phyloP scores from a whole-genome alignment of 768 basidiomycete species.

The Trametes meyenii region DNA sequence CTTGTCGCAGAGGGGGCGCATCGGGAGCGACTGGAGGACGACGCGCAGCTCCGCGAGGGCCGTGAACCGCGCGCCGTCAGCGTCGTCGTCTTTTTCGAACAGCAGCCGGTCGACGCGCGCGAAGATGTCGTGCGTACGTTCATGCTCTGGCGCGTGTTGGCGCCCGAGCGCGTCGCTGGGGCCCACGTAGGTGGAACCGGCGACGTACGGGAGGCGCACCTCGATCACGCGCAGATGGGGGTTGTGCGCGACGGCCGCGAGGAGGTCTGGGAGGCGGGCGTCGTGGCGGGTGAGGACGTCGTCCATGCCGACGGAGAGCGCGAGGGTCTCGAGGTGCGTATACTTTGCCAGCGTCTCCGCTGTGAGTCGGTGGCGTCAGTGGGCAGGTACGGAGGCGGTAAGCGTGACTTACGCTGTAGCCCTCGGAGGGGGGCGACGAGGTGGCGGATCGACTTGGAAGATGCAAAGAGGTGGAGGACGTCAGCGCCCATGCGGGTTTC shows the following conservation, averaged over 20 bases:
- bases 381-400: not conserved
- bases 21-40: not conserved
- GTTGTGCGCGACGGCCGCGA: not conserved
- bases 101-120: not conserved
- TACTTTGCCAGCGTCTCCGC: constrained; percentile 1
- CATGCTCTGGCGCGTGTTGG: not conserved
- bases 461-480: constrained; percentile 2
- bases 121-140: constrained; percentile 1
- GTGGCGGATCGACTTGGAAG: not conserved
- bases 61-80: not conserved
- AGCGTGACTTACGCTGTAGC: constrained; percentile 2
- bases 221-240: not conserved
- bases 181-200: too few species aligned
- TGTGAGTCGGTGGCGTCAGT: not conserved
- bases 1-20: too few species aligned
- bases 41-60: not conserved
- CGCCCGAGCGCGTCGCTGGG: too few species aligned
- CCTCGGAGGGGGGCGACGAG: constrained; percentile 6
- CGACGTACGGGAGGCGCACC: not conserved
- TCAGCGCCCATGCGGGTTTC: constrained; percentile 7
- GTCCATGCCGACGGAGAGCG: constrained; percentile 7
- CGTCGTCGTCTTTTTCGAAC: not conserved
- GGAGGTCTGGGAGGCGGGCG: not conserved
- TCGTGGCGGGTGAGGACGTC: not conserved
- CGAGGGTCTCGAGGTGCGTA: constrained; percentile 7